Percentiles rank a stretch among this genome's conserved stretches.
Evolutionary conservation across 176 grass and related monocot genomes (phyloP).

Genomic region (Sorghum bicolor): DNA sequence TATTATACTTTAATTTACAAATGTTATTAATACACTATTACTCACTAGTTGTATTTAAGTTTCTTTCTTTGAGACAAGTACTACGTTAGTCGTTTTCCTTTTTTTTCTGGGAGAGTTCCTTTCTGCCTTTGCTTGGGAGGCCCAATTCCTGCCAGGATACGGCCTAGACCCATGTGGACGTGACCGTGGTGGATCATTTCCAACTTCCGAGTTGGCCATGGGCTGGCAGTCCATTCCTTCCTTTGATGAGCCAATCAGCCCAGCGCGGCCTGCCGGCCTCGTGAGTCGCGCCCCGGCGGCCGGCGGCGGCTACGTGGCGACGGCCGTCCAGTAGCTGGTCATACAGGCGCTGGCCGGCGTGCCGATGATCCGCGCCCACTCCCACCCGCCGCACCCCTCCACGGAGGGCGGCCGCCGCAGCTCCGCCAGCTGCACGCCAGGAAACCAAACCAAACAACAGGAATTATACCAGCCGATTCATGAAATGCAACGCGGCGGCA

Average conservation of each 20-base stretch:
- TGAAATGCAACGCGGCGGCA: neutral
- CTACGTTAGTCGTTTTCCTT: neutral
- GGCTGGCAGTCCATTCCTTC: neutral
- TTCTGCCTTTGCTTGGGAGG: neutral
- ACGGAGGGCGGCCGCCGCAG: conserved; percentile 43
- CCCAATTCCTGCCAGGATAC: neutral
- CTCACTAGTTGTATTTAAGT: neutral
- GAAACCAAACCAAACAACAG: neutral
- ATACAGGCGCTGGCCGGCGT: conserved; percentile 81
- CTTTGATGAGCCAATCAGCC: neutral
- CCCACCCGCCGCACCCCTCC: conserved; percentile 52
- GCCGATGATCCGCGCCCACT: conserved; percentile 72
- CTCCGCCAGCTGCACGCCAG: conserved; percentile 73
- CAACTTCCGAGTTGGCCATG: neutral
- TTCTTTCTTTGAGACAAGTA: neutral
- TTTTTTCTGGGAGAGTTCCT: neutral
- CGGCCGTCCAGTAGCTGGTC: conserved; percentile 82
- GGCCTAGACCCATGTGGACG: neutral
- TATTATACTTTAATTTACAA: neutral
- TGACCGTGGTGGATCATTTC: neutral
- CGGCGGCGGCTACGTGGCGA: conserved; percentile 53
- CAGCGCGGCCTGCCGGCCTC: neutral
- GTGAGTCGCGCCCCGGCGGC: neutral
- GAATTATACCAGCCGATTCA: neutral
- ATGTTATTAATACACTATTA: neutral